Conservation (phyloP, 2,329 filamentous ascomycete genomes). For the Onygenales sp. region DNA sequence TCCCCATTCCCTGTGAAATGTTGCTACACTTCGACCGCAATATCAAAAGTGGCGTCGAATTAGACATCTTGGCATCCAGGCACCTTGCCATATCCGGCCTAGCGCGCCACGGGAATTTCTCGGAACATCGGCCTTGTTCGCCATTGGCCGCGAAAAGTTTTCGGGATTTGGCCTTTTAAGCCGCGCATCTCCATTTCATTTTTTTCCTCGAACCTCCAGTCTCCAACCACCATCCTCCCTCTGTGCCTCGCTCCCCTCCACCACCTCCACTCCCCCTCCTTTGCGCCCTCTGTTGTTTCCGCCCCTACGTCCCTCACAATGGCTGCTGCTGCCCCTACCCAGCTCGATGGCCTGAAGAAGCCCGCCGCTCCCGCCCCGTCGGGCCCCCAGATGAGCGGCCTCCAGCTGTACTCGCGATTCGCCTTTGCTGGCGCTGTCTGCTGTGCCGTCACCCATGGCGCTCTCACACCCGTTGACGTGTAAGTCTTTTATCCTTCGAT, state of each 20-base stretch:
- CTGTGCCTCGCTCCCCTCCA: neutral
- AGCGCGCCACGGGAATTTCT: neutral
- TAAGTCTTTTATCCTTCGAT: slow-evolving; percentile 48
- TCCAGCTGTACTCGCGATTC: slow-evolving; percentile 86
- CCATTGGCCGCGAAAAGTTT: slow-evolving; percentile 12
- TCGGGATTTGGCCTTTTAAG: slow-evolving; percentile 3
- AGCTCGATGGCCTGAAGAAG: slow-evolving; percentile 6
- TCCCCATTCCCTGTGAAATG: too few relatives aligned
- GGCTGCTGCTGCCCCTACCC: slow-evolving; percentile 9
- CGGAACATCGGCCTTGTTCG: slow-evolving; percentile 6
- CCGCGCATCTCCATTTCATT: neutral
- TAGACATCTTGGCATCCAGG: too few relatives aligned
- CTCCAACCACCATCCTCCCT: neutral
- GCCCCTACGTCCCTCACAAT: neutral
- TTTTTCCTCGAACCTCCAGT: slow-evolving; percentile 6
- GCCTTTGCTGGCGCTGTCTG: slow-evolving; percentile 95
- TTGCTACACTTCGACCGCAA: too few relatives aligned
- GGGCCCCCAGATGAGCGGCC: slow-evolving; percentile 28
- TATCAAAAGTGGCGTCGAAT: too few relatives aligned
- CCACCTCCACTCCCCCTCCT: neutral
- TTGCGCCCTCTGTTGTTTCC: neutral
- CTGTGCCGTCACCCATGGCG: slow-evolving; percentile 96
- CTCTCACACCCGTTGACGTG: slow-evolving; percentile 97
- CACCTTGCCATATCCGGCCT: neutral
- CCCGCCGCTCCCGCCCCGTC: slow-evolving; percentile 8